Evolutionary conservation across 1,139 yeast genomes (phyloP).

Genomic region (Candida dubliniensis): DNA sequence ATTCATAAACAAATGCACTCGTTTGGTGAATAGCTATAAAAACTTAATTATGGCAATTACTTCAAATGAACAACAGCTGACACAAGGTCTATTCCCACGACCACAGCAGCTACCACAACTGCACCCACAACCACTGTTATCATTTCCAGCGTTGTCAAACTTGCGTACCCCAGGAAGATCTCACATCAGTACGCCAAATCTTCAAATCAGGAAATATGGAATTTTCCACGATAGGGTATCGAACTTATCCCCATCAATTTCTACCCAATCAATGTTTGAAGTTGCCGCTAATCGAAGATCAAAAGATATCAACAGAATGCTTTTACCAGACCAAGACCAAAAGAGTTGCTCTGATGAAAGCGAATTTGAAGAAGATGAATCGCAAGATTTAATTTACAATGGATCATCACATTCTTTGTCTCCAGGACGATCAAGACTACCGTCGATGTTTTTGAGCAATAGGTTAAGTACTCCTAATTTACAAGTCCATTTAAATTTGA

Average conservation of each 20-base stretch:
- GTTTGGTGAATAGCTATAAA: conserved; percentile 2
- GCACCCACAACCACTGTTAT: neutral
- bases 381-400: conserved; percentile 2
- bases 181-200: neutral
- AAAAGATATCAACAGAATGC: neutral
- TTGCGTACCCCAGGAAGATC: too few relatives aligned
- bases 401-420: neutral
- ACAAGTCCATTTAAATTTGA: neutral
- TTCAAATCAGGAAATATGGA: conserved; percentile 2
- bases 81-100: neutral
- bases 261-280: conserved; percentile 8
- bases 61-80: neutral
- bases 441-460: neutral
- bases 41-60: neutral
- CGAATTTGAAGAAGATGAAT: conserved; percentile 20
- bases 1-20: neutral
- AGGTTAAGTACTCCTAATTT: neutral
- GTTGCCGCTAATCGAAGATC: neutral
- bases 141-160: neutral
- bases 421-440: neutral
- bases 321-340: neutral
- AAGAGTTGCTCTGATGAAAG: conserved; percentile 14
- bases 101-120: neutral
- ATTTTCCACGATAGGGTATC: conserved; percentile 9
- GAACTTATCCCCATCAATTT: conserved; percentile 9